Evolutionary conservation across 768 basidiomycete species (phyloP).

Genomic region (Clathrus columnatus): DNA sequence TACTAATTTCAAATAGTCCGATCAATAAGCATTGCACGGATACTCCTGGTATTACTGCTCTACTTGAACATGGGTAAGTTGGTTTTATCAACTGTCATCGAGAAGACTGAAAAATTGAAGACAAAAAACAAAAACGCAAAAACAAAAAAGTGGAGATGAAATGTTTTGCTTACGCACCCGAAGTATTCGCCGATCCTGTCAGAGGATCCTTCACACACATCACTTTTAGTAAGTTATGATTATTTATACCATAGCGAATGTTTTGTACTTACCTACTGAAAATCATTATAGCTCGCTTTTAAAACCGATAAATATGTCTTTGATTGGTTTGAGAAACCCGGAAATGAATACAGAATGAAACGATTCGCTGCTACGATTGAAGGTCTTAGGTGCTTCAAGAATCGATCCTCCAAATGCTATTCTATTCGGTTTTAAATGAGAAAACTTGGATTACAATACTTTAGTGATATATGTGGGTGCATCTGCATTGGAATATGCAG

Average conservation of each 20-base stretch:
- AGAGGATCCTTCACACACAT: neutral
- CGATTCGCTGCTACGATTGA: constrained; percentile 28
- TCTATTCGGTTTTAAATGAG: constrained; percentile 22
- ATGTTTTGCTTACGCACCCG: constrained; percentile 69
- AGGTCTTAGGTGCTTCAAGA: constrained; percentile 15
- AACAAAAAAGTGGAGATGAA: constrained; percentile 65
- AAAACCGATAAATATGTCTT: constrained; percentile 43
- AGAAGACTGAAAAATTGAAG: neutral
- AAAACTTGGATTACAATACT: constrained; percentile 12
- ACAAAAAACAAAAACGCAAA: no score
- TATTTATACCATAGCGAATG: neutral
- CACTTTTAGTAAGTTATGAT: neutral
- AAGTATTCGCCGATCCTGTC: constrained; percentile 29
- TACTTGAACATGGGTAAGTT: constrained; percentile 36
- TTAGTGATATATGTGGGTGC: constrained; percentile 29
- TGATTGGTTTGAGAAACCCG: constrained; percentile 61
- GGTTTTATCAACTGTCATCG: neutral
- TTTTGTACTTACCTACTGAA: neutral
- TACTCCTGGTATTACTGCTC: constrained; percentile 59
- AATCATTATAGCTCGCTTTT: constrained; percentile 36
- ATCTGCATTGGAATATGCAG: no score
- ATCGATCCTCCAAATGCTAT: constrained; percentile 15
- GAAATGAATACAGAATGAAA: constrained; percentile 17
- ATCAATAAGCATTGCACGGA: constrained; percentile 58
- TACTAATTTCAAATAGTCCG: constrained; percentile 30